Conservation (phyloP, 805 yeast species). For the Clavispora phyllophila region DNA sequence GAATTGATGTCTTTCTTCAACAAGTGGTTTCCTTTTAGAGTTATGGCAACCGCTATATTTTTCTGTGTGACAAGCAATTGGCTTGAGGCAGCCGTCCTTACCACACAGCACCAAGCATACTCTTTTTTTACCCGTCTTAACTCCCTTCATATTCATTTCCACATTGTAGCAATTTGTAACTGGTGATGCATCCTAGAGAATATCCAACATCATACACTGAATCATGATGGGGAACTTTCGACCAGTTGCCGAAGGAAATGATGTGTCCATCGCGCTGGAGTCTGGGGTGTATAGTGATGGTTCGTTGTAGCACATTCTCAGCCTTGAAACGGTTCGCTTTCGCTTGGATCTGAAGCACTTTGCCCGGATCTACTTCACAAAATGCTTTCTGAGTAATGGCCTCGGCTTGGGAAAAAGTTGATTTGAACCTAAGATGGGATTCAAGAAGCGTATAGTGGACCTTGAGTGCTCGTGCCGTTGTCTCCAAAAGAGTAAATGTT, state of each 20-base stretch:
- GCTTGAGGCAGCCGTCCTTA: too few relatives aligned
- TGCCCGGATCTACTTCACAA: constrained; percentile 11
- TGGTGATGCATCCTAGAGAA: neutral
- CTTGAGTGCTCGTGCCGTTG: constrained; percentile 2
- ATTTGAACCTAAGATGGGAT: neutral
- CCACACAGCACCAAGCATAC: too few relatives aligned
- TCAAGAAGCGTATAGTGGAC: constrained; percentile 4
- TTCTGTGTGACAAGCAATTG: too few relatives aligned
- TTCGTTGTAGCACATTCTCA: neutral
- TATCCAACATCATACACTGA: neutral
- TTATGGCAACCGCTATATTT: too few relatives aligned
- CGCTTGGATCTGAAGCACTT: constrained; percentile 9
- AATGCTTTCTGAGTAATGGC: constrained; percentile 3
- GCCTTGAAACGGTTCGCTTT: neutral
- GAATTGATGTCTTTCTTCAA: too few relatives aligned
- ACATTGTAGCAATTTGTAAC: neutral
- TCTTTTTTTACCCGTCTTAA: too few relatives aligned
- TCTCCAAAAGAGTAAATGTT: neutral
- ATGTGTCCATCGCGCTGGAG: neutral
- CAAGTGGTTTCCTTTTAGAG: too few relatives aligned
- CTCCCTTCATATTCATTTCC: neutral
- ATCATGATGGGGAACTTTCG: neutral
- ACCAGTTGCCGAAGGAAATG: neutral
- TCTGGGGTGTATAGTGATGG: neutral
- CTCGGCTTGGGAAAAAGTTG: neutral